phyloP scores from a whole-genome alignment of 306 rosid genomes.

The Prunus armeniaca region DNA sequence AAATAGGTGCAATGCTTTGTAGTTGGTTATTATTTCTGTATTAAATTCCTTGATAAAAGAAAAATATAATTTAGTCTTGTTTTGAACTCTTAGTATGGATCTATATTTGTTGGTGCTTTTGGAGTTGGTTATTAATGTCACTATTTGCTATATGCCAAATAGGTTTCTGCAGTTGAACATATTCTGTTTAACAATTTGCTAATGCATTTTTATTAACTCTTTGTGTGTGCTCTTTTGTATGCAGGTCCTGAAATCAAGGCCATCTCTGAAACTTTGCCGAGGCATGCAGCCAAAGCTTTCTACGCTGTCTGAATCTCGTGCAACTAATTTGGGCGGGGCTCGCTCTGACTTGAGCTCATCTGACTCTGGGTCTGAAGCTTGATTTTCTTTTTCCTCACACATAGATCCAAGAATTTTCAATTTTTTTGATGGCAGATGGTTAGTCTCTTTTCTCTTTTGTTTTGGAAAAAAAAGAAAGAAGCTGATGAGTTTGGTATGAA shows the following conservation, averaged over 20 bases:
- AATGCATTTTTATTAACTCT: slow-evolving; percentile 11
- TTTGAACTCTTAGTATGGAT: background rate
- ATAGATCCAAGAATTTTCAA: slow-evolving; percentile 47
- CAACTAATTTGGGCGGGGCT: slow-evolving; percentile 55
- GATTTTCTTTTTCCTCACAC: slow-evolving; percentile 39
- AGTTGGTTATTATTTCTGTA: background rate
- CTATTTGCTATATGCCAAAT: background rate
- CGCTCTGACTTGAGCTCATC: slow-evolving; percentile 66
- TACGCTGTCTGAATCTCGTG: slow-evolving; percentile 58
- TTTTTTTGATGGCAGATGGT: slow-evolving; percentile 73
- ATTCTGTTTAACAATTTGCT: background rate
- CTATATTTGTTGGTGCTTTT: too few species aligned
- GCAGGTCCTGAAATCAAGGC: slow-evolving; percentile 61
- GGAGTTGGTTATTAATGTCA: too few species aligned
- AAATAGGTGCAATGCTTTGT: background rate
- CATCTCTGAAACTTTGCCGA: slow-evolving; percentile 51
- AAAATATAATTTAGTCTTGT: background rate
- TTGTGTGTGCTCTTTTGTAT: slow-evolving; percentile 16
- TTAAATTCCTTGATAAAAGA: background rate
- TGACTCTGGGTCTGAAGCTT: slow-evolving; percentile 76
- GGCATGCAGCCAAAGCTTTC: slow-evolving; percentile 73
- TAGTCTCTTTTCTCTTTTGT: slow-evolving; percentile 52
- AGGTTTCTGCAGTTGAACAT: too few species aligned
- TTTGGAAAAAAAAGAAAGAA: slow-evolving; percentile 36
- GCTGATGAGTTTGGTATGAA: slow-evolving; percentile 53